phyloP scores from a whole-genome alignment of 257 asterid species.

The Lycium barbarum region DNA sequence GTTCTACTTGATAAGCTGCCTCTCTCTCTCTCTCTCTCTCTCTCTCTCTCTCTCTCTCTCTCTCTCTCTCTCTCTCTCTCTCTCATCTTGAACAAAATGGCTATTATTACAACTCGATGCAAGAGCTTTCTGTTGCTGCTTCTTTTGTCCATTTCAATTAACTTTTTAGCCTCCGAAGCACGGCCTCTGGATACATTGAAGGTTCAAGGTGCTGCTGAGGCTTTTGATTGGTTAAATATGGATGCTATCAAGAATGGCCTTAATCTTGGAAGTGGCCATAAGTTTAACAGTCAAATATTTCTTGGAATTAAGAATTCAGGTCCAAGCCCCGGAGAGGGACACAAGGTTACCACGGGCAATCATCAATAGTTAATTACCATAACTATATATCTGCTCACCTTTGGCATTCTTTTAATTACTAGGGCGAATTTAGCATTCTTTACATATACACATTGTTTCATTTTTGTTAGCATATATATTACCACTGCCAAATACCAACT shows the following conservation, averaged over 20 bases:
- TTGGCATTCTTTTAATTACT: not conserved
- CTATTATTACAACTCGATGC: not conserved
- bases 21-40: conserved; percentile 34
- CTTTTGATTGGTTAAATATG: conserved; percentile 25
- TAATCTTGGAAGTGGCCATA: conserved; percentile 32
- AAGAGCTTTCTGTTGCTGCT: not conserved
- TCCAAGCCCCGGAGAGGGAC: conserved; percentile 49
- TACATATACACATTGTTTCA: not conserved
- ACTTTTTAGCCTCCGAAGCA: conserved; percentile 36
- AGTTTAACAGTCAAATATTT: conserved; percentile 20
- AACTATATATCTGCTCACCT: not conserved
- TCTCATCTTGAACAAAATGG: conserved; percentile 29
- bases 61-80: conserved; percentile 34
- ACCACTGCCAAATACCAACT: not conserved
- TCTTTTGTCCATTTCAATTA: conserved; percentile 35
- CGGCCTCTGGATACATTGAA: conserved; percentile 44
- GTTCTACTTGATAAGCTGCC: not conserved
- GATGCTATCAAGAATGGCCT: conserved; percentile 33
- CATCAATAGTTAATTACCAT: not conserved
- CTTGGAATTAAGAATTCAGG: conserved; percentile 42
- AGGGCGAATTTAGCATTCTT: not conserved
- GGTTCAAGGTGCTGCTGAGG: not conserved
- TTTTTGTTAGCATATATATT: not conserved
- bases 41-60: conserved; percentile 33
- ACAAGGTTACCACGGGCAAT: conserved; percentile 23